phyloP scores from a whole-genome alignment of 2,329 filamentous ascomycete species.

The Daldinia eschscholtzii region DNA sequence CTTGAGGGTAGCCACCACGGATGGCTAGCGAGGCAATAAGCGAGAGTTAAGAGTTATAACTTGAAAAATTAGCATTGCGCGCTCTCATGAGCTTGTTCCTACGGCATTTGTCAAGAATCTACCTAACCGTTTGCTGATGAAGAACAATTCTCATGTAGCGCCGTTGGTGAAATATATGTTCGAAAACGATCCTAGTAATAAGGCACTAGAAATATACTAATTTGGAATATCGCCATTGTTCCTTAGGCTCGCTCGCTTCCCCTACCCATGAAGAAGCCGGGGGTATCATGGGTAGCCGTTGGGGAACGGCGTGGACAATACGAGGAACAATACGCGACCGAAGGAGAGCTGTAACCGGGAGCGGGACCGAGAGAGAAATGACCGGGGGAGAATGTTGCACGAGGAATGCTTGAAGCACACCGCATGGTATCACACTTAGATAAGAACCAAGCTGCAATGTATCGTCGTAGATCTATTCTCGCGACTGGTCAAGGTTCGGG shows the following conservation, averaged over 20 bases:
- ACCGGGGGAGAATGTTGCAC: background rate
- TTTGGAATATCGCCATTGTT: background rate
- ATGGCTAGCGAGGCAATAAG: background rate
- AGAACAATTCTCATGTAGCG: background rate
- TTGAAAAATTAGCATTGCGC: background rate
- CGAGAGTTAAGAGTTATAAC: background rate
- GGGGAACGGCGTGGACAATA: background rate
- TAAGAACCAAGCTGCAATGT: slow-evolving; percentile 15
- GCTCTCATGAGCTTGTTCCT: background rate
- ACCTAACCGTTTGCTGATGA: background rate
- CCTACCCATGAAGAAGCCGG: background rate
- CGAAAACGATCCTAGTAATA: background rate
- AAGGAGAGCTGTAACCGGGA: background rate
- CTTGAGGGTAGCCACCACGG: background rate
- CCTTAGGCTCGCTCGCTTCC: background rate
- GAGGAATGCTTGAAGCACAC: slow-evolving; percentile 31
- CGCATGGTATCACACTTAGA: slow-evolving; percentile 22
- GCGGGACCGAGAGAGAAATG: slow-evolving; percentile 10
- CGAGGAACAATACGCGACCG: slow-evolving; percentile 16
- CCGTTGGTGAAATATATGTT: background rate
- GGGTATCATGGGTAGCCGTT: background rate
- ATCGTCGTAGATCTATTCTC: slow-evolving; percentile 19
- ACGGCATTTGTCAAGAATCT: background rate
- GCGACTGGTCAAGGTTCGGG: slow-evolving; percentile 7
- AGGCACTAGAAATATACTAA: background rate